phyloP scores from a whole-genome alignment of 331 rosid species.

The Pyracantha coccinea region DNA sequence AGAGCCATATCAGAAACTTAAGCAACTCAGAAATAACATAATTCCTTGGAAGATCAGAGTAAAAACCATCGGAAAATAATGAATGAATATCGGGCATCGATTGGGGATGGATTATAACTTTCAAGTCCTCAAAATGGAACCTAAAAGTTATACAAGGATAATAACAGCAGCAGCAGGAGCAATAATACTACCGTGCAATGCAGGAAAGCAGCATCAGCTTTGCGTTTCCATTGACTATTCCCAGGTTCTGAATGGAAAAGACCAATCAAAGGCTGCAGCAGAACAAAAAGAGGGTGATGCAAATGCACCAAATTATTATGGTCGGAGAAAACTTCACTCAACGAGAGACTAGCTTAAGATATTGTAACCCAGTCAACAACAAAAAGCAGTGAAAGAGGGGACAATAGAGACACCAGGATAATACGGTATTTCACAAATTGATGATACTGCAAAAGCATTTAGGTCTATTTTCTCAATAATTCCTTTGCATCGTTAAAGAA shows the following conservation, averaged over 20 bases:
- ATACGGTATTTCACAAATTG: no score
- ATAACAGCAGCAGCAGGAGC: neutral
- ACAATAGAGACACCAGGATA: no score
- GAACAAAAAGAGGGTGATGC: neutral
- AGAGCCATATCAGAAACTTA: constrained; percentile 22
- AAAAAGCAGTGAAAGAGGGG: neutral
- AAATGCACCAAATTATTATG: neutral
- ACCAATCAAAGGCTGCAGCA: constrained; percentile 75
- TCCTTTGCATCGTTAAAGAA: no score
- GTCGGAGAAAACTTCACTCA: neutral
- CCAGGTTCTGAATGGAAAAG: constrained; percentile 75
- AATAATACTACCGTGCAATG: constrained; percentile 51
- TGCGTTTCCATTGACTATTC: constrained; percentile 93
- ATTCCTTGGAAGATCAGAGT: no score
- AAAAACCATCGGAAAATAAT: neutral
- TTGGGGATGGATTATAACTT: neutral
- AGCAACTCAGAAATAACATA: neutral
- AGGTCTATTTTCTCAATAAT: no score
- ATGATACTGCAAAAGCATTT: no score
- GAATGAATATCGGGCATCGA: neutral
- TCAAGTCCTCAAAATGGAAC: neutral
- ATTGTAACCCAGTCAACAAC: no score
- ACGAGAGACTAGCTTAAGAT: no score
- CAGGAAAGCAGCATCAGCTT: constrained; percentile 80
- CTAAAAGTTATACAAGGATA: neutral